Base-by-base conservation (phyloP, 306 rosid genomes). In the Notholithocarpus densiflorus region DNA sequence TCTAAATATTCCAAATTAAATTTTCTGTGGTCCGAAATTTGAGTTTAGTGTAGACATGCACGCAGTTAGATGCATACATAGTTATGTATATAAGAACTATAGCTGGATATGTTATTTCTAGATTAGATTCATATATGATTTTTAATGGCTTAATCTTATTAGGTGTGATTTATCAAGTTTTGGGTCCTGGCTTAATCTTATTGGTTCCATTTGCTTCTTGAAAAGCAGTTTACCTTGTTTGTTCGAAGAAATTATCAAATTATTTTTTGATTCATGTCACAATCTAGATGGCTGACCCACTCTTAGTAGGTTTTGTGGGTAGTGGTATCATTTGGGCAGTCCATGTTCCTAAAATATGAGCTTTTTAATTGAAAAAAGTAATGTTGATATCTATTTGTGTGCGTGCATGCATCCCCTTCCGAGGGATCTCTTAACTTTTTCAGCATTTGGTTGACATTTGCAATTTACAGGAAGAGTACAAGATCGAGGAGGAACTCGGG, bases 401-500 rank as follows among this genome's bases (percentile, higher is more conserved):
- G 31, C 5, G 4, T 0, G 3, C 32, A 60, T 27, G 12, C 24
- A 19, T 27, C 20, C 69, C 40, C 69, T 62, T 26, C 20, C 15
- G 10, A 61, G 37, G 17, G 20, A 62, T 62, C 37, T 60, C 13
- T 11, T 3, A 60, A 26, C 3, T 31, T 65, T 65, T 15, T 68
- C 26, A 51, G 12, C 43, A 13, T 18, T 59, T 73, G 32, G 23
- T 31, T 65, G 20, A 23, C 29, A 15, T 6, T 75, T 57, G 68
- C 72, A 45, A 85, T 86, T 64, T 75, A 45, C 87, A 93, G 98
- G 98, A 93, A 72, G 98, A 88, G 77, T 93, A 89, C 93, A 81
- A 89, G 89, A 76, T 91, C 79, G 80, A 85, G 92, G 97, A 93
- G 21, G 94, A 89, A 85, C 90, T 93, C 54, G 97, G 92, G 68